Percentiles rank a stretch among this genome's conserved stretches.
Evolutionary conservation across 371 early-diverging fungal genomes (phyloP).

Genomic region (Encephalitozoon romaleae): DNA sequence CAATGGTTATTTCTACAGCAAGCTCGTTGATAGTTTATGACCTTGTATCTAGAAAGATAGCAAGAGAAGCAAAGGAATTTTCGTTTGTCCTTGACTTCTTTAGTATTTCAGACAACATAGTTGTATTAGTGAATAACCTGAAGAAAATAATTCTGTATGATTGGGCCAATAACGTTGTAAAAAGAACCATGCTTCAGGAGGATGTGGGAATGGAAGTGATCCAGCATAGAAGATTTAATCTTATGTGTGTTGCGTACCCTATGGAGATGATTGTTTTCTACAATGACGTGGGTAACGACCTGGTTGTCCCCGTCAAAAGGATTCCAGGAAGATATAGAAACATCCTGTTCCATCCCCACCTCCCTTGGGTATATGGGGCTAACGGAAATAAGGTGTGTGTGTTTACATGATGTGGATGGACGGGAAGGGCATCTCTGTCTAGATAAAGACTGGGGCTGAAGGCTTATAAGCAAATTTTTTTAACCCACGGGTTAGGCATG

Average conservation of each 20-base stretch:
- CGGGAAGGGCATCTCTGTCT: too few relatives aligned
- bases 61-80: not conserved
- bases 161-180: not conserved
- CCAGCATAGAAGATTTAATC: not conserved
- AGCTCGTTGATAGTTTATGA: conserved; percentile 13
- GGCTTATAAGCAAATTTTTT: conserved; percentile 7
- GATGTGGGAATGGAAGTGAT: not conserved
- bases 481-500: conserved; percentile 61
- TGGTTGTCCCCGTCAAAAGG: conserved; percentile 5
- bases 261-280: conserved; percentile 20
- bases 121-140: conserved; percentile 7
- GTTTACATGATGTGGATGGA: not conserved
- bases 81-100: conserved; percentile 2
- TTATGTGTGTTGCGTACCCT: conserved; percentile 3
- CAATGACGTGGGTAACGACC: conserved; percentile 2
- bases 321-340: conserved; percentile 8
- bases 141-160: conserved; percentile 9
- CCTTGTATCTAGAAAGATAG: not conserved
- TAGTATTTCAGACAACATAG: not conserved
- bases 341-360: not conserved
- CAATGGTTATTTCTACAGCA: not conserved
- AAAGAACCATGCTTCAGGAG: conserved; percentile 19
- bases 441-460: too few relatives aligned
- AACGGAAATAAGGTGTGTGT: not conserved
- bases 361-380: not conserved